Conservation (phyloP, 495 filamentous ascomycete genomes). For the Pyrenopolyporus hunteri region DNA sequence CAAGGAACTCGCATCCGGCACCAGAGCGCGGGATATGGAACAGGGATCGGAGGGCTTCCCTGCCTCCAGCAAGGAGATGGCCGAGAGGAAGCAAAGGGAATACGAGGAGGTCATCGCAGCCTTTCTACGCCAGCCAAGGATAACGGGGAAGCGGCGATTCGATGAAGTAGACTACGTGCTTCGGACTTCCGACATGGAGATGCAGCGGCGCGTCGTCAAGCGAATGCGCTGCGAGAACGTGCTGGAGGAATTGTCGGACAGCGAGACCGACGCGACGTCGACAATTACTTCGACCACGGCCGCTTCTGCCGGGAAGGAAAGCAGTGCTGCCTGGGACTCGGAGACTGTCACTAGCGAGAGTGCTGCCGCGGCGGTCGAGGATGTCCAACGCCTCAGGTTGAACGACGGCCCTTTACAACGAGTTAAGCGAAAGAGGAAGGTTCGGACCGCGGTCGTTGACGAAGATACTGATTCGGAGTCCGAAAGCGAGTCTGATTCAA, state of each 20-base stretch:
- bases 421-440: slow-evolving; percentile 62
- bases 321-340: slow-evolving; percentile 1
- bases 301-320: slow-evolving; percentile 37
- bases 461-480: slow-evolving; percentile 48
- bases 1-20: slow-evolving; percentile 64
- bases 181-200: slow-evolving; percentile 49
- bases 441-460: slow-evolving; percentile 49
- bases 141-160: slow-evolving; percentile 44
- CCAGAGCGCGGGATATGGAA: slow-evolving; percentile 57
- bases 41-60: slow-evolving; percentile 49
- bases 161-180: slow-evolving; percentile 55
- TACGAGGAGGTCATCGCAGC: slow-evolving; percentile 63
- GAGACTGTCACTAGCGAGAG: slow-evolving; percentile 24
- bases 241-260: slow-evolving; percentile 52
- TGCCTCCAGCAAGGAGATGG: slow-evolving; percentile 49
- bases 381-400: slow-evolving; percentile 45
- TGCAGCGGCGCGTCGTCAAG: slow-evolving; percentile 54
- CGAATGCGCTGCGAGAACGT: slow-evolving; percentile 58
- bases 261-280: slow-evolving; percentile 41
- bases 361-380: slow-evolving; percentile 43
- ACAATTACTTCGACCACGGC: no score
- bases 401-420: slow-evolving; percentile 52
- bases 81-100: slow-evolving; percentile 50
- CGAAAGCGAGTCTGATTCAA: slow-evolving; percentile 40
- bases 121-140: slow-evolving; percentile 45